Evolutionary conservation across 1,139 yeast species (phyloP).

Genomic region (Scheffersomyces lignicola): DNA sequence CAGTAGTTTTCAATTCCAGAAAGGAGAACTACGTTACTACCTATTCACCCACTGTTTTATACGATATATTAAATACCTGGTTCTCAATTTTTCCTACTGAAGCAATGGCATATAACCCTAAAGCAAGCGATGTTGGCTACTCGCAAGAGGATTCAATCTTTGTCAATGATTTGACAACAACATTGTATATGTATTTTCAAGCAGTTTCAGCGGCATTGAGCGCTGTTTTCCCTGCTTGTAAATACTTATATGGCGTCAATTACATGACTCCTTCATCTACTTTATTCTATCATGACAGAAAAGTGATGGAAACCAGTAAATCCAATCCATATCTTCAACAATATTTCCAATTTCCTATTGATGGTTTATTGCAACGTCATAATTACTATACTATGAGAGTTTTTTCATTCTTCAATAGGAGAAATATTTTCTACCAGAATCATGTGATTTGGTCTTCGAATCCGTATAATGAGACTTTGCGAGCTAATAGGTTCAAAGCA

Average conservation of each 20-base stretch:
- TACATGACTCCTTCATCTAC: slow-evolving; percentile 20
- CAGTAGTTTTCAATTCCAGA: slow-evolving; percentile 14
- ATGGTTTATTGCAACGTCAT: slow-evolving; percentile 24
- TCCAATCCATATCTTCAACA: slow-evolving; percentile 13
- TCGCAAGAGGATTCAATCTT: slow-evolving; percentile 14
- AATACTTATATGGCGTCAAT: slow-evolving; percentile 23
- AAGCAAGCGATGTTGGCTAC: slow-evolving; percentile 1
- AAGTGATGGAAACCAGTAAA: slow-evolving; percentile 14
- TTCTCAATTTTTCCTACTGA: slow-evolving; percentile 21
- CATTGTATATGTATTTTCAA: slow-evolving; percentile 25
- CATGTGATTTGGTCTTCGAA: slow-evolving; percentile 20
- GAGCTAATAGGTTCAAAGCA: slow-evolving; percentile 15
- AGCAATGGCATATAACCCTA: slow-evolving; percentile 18
- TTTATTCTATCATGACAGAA: slow-evolving; percentile 13
- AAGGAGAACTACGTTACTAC: slow-evolving; percentile 17
- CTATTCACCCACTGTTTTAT: slow-evolving; percentile 21
- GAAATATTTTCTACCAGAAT: slow-evolving; percentile 20
- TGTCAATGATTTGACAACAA: slow-evolving; percentile 19
- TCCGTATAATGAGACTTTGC: slow-evolving; percentile 12
- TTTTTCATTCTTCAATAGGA: slow-evolving; percentile 25
- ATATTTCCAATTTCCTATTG: slow-evolving; percentile 11
- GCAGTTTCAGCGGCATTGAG: slow-evolving; percentile 26
- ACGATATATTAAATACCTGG: slow-evolving; percentile 25
- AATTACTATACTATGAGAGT: slow-evolving; percentile 27
- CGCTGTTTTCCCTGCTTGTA: slow-evolving; percentile 25